Evolutionary conservation across 2,329 filamentous ascomycete species (phyloP).

Genomic region (Hymenoscyphus occultus): DNA sequence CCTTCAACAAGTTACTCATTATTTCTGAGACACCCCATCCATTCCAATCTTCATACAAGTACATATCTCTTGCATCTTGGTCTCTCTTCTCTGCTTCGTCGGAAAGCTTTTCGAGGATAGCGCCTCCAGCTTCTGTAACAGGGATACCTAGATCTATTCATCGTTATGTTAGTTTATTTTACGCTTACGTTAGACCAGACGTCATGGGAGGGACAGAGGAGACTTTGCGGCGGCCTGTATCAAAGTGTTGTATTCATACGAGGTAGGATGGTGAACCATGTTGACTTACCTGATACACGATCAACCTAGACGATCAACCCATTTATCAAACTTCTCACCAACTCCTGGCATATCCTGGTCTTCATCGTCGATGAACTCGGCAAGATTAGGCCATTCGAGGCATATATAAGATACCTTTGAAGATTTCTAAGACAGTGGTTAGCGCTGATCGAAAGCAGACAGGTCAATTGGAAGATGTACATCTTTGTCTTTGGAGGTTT

Average conservation of each 20-base stretch:
- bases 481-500: background rate
- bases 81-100: slow-evolving; percentile 22
- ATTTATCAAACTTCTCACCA: slow-evolving; percentile 19
- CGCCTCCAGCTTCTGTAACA: slow-evolving; percentile 17
- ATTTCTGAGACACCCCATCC: slow-evolving; percentile 23
- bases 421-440: too few species aligned
- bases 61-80: slow-evolving; percentile 21
- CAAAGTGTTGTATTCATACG: background rate
- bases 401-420: too few species aligned
- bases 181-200: too few species aligned
- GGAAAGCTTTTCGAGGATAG: slow-evolving; percentile 13
- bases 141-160: slow-evolving; percentile 17
- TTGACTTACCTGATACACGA: slow-evolving; percentile 19
- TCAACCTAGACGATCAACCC: slow-evolving; percentile 14
- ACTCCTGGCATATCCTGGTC: slow-evolving; percentile 24
- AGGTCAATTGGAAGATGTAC: too few species aligned
- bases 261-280: background rate
- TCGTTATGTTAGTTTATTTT: background rate
- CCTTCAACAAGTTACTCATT: slow-evolving; percentile 24
- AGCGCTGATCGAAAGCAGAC: too few species aligned
- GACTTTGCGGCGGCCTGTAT: background rate
- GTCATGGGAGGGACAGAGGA: background rate
- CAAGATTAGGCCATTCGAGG: slow-evolving; percentile 21
- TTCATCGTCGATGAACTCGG: slow-evolving; percentile 21
- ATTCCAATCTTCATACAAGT: slow-evolving; percentile 28